phyloP scores from a whole-genome alignment of 306 rosid species.

The Astragalus glycyphyllos region DNA sequence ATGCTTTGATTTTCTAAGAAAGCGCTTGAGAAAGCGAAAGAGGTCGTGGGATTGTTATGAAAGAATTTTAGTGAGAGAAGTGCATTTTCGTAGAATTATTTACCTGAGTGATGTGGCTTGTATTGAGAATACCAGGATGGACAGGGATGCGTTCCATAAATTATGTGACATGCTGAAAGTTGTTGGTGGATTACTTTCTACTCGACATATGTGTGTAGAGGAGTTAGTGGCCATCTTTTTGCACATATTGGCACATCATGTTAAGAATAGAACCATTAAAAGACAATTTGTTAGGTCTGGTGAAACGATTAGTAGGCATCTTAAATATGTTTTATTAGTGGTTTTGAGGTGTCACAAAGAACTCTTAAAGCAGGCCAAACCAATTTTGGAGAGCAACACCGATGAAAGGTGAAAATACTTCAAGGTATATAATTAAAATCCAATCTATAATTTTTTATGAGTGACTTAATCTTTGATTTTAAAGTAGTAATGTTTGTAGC shows the following conservation, averaged over 20 bases:
- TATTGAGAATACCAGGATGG: neutral
- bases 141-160: too few species aligned
- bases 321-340: too few species aligned
- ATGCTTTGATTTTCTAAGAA: neutral
- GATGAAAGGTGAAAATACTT: constrained; percentile 1
- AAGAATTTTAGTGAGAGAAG: neutral
- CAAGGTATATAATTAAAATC: neutral
- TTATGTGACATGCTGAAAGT: constrained; percentile 1
- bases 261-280: too few species aligned
- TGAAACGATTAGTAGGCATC: too few species aligned
- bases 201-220: constrained; percentile 5
- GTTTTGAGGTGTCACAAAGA: neutral
- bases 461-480: neutral
- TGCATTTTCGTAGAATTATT: neutral
- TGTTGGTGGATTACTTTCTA: neutral
- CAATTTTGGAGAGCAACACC: neutral
- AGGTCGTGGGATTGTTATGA: neutral
- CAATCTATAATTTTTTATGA: neutral
- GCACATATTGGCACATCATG: too few species aligned
- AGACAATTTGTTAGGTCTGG: too few species aligned
- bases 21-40: neutral
- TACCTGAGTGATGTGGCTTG: neutral
- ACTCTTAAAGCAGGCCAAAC: neutral
- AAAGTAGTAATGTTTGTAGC: neutral
- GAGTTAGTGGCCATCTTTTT: neutral